Percentiles rank a stretch among this genome's conserved stretches.
Conservation (phyloP, 345 rosid genomes). For the Anastatica hierochuntica region DNA sequence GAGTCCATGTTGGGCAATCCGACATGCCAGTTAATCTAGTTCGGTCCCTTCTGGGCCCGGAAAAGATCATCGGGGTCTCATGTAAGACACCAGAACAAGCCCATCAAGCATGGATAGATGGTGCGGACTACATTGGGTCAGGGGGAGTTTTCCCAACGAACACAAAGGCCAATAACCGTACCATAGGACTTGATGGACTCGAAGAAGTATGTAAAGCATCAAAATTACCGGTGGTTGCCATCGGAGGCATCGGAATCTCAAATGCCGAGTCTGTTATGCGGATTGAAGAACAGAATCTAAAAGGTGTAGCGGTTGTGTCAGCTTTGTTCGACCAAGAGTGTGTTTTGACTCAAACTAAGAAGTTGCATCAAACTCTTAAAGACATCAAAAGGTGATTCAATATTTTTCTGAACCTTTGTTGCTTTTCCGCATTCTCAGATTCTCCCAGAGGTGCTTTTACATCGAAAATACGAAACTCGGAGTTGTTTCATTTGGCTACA, state of each 20-base stretch:
- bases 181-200: conserved; percentile 83
- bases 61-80: conserved; percentile 77
- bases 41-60: conserved; percentile 75
- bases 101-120: conserved; percentile 70
- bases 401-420: no score
- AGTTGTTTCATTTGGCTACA: background rate
- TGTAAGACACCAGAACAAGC: conserved; percentile 88
- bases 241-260: conserved; percentile 67
- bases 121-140: conserved; percentile 88
- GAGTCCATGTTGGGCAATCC: conserved; percentile 85
- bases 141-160: conserved; percentile 79
- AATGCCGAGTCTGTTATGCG: conserved; percentile 53
- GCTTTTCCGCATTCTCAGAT: no score
- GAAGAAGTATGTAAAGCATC: conserved; percentile 53
- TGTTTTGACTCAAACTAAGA: conserved; percentile 37
- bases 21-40: conserved; percentile 60
- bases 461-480: no score
- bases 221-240: conserved; percentile 79
- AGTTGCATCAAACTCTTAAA: conserved; percentile 37
- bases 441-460: no score
- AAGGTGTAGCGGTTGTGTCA: conserved; percentile 72
- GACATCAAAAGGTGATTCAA: conserved; percentile 10
- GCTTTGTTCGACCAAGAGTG: conserved; percentile 67
- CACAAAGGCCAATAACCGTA: conserved; percentile 64
- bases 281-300: conserved; percentile 39